Base-by-base conservation (phyloP, 805 yeast genomes). In the Starmerella stellata region DNA sequence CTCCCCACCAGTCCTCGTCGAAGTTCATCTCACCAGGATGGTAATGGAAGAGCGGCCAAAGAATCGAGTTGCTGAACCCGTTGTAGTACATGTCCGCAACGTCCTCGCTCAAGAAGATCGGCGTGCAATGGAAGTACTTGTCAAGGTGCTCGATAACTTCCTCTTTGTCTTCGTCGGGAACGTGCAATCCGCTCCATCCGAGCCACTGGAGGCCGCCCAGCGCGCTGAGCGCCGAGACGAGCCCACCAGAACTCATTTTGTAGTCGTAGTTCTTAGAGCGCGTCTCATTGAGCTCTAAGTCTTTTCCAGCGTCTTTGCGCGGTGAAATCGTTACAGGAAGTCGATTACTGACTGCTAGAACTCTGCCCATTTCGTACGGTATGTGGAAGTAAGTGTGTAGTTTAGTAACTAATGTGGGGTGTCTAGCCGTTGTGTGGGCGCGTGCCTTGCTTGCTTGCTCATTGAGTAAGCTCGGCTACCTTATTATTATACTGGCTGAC, bases 21-120 rank as follows among this genome's bases (percentile, higher is more conserved):
- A 90, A 90, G 56, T 81, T 85, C 78, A 92, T 90, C 58, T 92
- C 98, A 44, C 96, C 98, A 1, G 99, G 98, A 55, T 90, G 98
- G 60, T 90, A 90, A 58, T 90, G 99, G 64, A 90, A 90, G 44
- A 92, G 61, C 1, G 99, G 99, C 99, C 99, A 90, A 46, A 90
- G 63, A 46, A 90, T 90, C 14, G 93, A 78, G 59, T 90, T 90
- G 45, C 82, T 72, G 59, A 92, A 90, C 23, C 96, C 98, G 56
- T 92, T 90, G 61, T 90, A 90, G 61, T 90, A 96, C 47, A 90
- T 66, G 53, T 90, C 96, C 1, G 96, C 95, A 45, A 90, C 68
- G 44, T 78, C 81, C 53, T 90, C 96, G 45, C 74, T 68, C 42
- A 90, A 58, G 61, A 77, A 90, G 37, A 90, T 75, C 2, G 99